Conservation (phyloP, 495 filamentous ascomycete species). For the Xylaria sp. region DNA sequence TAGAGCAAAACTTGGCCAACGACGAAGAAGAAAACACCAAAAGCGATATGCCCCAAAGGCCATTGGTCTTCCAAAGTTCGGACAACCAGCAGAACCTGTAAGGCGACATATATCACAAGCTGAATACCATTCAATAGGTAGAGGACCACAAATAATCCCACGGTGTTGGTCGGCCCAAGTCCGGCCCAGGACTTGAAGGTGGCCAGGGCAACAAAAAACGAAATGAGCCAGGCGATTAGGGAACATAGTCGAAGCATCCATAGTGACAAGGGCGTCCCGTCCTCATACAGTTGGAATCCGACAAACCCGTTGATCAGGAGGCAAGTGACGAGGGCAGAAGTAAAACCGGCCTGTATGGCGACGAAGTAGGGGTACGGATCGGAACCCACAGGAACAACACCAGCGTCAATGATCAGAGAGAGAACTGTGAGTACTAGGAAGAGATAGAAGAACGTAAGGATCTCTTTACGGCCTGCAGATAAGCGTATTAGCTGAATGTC, state of each 20-base stretch:
- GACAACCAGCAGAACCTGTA: slow-evolving; percentile 86
- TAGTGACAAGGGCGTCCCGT: slow-evolving; percentile 93
- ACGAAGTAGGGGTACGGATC: slow-evolving; percentile 88
- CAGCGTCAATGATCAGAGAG: slow-evolving; percentile 91
- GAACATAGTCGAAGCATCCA: slow-evolving; percentile 88
- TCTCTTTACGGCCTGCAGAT: slow-evolving; percentile 89
- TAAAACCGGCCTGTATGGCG: slow-evolving; percentile 85
- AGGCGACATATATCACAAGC: slow-evolving; percentile 82
- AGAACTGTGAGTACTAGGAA: slow-evolving; percentile 88
- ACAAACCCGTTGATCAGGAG: slow-evolving; percentile 98
- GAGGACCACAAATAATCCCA: slow-evolving; percentile 89
- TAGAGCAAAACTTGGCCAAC: slow-evolving; percentile 94
- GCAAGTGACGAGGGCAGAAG: slow-evolving; percentile 87
- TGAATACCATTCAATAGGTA: slow-evolving; percentile 91
- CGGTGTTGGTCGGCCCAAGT: slow-evolving; percentile 80
- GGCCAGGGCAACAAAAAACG: slow-evolving; percentile 83
- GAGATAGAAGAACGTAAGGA: slow-evolving; percentile 96
- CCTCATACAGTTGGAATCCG: slow-evolving; percentile 98
- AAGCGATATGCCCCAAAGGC: slow-evolving; percentile 92
- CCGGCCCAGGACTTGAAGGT: slow-evolving; percentile 95
- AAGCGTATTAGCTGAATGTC: slow-evolving; percentile 31
- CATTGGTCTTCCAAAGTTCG: slow-evolving; percentile 94
- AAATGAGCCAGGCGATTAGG: slow-evolving; percentile 82
- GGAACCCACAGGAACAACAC: slow-evolving; percentile 85
- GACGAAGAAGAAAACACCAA: slow-evolving; percentile 91